Conservation (phyloP, 805 yeast genomes). For the Candida saitoana region DNA sequence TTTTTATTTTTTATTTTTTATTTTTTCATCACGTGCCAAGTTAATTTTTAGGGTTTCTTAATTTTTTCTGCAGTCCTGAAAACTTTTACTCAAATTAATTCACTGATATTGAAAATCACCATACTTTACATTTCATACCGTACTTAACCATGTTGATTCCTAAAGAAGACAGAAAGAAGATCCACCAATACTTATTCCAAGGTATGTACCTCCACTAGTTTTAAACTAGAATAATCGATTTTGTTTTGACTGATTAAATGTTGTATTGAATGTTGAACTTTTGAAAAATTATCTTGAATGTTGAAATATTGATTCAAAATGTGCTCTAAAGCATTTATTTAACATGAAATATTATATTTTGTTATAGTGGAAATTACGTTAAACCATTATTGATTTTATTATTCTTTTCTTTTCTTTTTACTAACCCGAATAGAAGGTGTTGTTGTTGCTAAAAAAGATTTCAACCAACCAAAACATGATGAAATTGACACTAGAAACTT, state of each 20-base stretch:
- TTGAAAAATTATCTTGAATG: no score
- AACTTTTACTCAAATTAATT: background rate
- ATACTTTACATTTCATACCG: background rate
- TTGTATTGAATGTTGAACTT: no score
- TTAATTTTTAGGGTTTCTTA: background rate
- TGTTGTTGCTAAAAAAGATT: constrained; percentile 99
- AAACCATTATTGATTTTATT: no score
- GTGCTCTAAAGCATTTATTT: no score
- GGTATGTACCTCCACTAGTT: no score
- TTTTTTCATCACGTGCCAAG: constrained; percentile 1
- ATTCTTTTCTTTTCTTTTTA: no score
- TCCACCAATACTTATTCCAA: constrained; percentile 98
- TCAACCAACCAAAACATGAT: constrained; percentile 95
- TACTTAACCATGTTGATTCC: constrained; percentile 85
- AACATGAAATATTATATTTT: no score
- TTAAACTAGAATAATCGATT: no score
- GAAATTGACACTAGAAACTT: constrained; percentile 98
- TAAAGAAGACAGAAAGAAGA: constrained; percentile 99
- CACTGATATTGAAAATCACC: constrained; percentile 2
- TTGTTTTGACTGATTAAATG: no score
- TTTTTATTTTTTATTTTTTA: no score
- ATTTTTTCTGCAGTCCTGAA: background rate
- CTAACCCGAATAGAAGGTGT: constrained; percentile 83
- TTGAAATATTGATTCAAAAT: no score
- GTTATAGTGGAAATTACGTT: no score